These are phyloP conservation scores for Mucor lusitanicus DNA, from an alignment of 371 early-diverging fungal species.

Conservation along the genomic window DNA sequence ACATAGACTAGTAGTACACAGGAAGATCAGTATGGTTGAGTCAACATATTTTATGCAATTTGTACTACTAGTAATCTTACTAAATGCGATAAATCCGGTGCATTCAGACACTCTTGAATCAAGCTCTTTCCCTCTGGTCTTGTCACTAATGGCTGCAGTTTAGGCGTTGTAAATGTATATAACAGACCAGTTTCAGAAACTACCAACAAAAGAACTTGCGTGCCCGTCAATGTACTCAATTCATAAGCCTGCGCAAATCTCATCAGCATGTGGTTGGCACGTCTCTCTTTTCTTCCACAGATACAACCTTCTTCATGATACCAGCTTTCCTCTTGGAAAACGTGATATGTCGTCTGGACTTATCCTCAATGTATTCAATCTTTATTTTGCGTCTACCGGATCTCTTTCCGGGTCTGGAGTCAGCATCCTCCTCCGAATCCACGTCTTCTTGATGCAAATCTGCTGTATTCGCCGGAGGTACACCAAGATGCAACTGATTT, in stretches of 20 bases:
- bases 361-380: slow-evolving; percentile 96
- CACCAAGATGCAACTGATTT: not conserved
- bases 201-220: slow-evolving; percentile 94
- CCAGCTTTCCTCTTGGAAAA: slow-evolving; percentile 99
- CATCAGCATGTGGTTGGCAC: not conserved
- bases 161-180: slow-evolving; percentile 97
- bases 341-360: slow-evolving; percentile 94
- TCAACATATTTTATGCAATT: not conserved
- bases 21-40: not conserved
- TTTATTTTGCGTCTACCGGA: slow-evolving; percentile 93
- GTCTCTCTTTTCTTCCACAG: not conserved
- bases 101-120: slow-evolving; percentile 94
- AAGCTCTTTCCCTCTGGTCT: slow-evolving; percentile 92
- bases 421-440: slow-evolving; percentile 53
- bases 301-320: slow-evolving; percentile 99
- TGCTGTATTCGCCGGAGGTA: not conserved
- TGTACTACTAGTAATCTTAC: slow-evolving; percentile 54
- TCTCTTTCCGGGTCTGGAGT: slow-evolving; percentile 61
- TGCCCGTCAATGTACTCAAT: slow-evolving; percentile 94
- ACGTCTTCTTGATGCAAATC: slow-evolving; percentile 13
- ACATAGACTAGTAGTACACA: not conserved
- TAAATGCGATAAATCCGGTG: slow-evolving; percentile 72
- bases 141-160: slow-evolving; percentile 93
- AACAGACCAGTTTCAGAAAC: slow-evolving; percentile 98
- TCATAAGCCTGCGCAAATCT: slow-evolving; percentile 80